Evolutionary conservation across 306 rosid genomes (phyloP).

Genomic region (Castanea crenata): DNA sequence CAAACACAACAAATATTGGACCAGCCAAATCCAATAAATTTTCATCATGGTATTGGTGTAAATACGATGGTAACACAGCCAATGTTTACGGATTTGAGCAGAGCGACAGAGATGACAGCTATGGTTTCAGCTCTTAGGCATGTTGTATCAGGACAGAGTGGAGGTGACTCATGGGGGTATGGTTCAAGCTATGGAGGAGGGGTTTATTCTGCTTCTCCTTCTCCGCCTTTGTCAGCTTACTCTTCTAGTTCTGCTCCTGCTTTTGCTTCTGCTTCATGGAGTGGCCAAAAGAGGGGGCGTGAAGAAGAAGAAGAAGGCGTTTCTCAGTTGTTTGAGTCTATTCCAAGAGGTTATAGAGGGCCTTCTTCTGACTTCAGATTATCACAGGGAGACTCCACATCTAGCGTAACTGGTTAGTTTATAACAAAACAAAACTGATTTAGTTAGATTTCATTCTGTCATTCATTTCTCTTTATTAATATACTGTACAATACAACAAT

Average conservation of each 20-base stretch:
- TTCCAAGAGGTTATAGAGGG: conserved; percentile 28
- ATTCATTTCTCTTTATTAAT: background rate
- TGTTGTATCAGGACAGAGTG: conserved; percentile 54
- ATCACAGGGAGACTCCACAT: conserved; percentile 35
- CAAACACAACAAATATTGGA: background rate
- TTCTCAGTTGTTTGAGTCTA: conserved; percentile 19
- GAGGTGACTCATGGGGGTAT: conserved; percentile 28
- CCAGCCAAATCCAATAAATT: conserved; percentile 12
- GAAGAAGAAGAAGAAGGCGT: conserved; percentile 39
- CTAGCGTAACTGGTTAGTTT: conserved; percentile 38
- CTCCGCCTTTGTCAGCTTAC: conserved; percentile 28
- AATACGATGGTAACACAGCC: conserved; percentile 25
- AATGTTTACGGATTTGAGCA: conserved; percentile 24
- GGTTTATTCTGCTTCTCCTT: conserved; percentile 17
- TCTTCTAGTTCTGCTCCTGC: conserved; percentile 29
- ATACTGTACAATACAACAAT: background rate
- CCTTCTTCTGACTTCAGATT: conserved; percentile 26
- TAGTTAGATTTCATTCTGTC: background rate
- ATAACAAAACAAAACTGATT: background rate
- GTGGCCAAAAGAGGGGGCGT: conserved; percentile 72
- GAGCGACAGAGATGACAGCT: conserved; percentile 45
- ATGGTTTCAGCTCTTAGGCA: conserved; percentile 72
- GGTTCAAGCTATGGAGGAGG: conserved; percentile 33
- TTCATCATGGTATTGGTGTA: background rate
- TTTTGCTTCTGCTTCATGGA: conserved; percentile 24